phyloP scores from a whole-genome alignment of 495 filamentous ascomycete species.

The Aspergillus indologenus region DNA sequence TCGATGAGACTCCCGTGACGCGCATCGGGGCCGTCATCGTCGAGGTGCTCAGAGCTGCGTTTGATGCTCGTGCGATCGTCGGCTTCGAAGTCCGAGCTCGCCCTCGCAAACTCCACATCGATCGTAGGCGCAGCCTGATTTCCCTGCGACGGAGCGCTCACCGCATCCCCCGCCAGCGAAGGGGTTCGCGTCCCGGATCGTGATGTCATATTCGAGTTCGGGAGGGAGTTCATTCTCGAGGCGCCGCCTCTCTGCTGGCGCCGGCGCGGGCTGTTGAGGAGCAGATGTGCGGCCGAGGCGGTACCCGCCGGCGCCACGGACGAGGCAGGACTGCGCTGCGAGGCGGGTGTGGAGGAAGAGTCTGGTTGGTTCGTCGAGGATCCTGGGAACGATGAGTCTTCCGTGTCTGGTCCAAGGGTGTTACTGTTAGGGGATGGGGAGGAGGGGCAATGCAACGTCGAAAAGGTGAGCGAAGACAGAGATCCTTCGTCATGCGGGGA shows the following conservation, averaged over 20 bases:
- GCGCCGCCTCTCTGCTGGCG: slow-evolving; percentile 5
- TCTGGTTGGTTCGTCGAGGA: slow-evolving; percentile 18
- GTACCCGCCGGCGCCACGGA: slow-evolving; percentile 31
- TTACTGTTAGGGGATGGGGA: slow-evolving; percentile 19
- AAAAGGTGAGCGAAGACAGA: not conserved
- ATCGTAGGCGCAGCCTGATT: slow-evolving; percentile 17
- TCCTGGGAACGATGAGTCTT: slow-evolving; percentile 26
- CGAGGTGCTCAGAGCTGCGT: slow-evolving; percentile 29
- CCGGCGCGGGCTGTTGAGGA: slow-evolving; percentile 18
- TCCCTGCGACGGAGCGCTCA: slow-evolving; percentile 13
- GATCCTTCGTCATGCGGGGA: not conserved
- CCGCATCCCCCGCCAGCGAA: slow-evolving; percentile 8
- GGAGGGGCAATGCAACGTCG: not conserved
- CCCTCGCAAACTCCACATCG: slow-evolving; percentile 29
- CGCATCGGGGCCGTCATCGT: slow-evolving; percentile 16
- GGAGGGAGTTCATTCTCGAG: not conserved
- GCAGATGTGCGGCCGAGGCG: slow-evolving; percentile 21
- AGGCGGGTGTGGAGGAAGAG: slow-evolving; percentile 1
- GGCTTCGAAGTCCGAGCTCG: slow-evolving; percentile 18
- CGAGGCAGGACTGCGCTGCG: slow-evolving; percentile 13
- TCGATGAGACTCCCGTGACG: slow-evolving; percentile 54
- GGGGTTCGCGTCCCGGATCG: slow-evolving; percentile 8
- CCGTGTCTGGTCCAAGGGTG: slow-evolving; percentile 17
- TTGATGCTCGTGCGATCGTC: slow-evolving; percentile 27
- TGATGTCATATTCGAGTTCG: slow-evolving; percentile 10